Evolutionary conservation across 306 rosid species (phyloP), one percentile per base, ranked within the genome.

Genomic region (Notholithocarpus densiflorus): DNA sequence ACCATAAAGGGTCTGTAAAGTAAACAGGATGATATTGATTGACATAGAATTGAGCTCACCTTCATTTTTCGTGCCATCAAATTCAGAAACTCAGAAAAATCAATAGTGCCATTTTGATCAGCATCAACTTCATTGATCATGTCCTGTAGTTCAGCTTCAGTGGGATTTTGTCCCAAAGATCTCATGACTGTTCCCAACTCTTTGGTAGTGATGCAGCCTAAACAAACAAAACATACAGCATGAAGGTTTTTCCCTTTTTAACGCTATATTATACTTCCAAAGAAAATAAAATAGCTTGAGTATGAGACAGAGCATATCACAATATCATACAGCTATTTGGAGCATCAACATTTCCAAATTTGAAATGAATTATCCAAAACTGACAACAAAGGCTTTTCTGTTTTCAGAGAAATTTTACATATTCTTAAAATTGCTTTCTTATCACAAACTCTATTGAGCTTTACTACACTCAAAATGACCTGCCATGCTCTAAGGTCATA

Each of bases 151-250:
- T 81, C 84, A 75, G 80, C 84, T 60, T 75, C 80, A 2, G 80
- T 75, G 64, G 84, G 84, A 31, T 81, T 81, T 26, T 81, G 80
- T 34, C 84, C 84, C 77, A 81, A 68, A 81, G 84, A 75, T 75
- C 76, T 75, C 84, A 81, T 75, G 76, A 81, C 84, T n/a, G 80
- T 81, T 13, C 84, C 84, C 80, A 81, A 70, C 57, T 81, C 84
- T 60, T 75, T 75, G 51, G 80, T 81, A 34, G 80, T 81, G 56
- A 81, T 81, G 72, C 80, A 81, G 56, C 84, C 84, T 81, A 51
- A 21, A 26, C 23, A 32, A 11, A 56, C 56, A 81, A 75, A 81
- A n/a, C 29, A 54, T n/a, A 12, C 17, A 9, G 15, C 13, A 40
- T 1, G 57, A 59, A 51, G 14, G 53, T 34, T 20, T 20, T 59